Base-by-base conservation (phyloP, 306 rosid genomes). In the Quercus ilex region DNA sequence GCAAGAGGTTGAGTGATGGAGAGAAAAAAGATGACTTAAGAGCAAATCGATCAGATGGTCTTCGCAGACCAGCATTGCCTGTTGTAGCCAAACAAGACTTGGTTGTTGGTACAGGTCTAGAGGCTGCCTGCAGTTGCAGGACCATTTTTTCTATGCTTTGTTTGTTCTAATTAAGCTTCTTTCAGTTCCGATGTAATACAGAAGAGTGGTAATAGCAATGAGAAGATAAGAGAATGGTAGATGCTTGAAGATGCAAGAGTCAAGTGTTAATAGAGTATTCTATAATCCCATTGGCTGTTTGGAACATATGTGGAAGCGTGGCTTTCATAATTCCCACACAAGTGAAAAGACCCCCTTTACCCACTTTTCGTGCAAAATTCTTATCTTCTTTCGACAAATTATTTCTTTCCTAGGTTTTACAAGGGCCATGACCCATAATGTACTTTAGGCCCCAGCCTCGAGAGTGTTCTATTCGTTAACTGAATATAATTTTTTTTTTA, bases 11-110 rank as follows among this genome's bases (percentile, higher is more conserved):
- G 35, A 81, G 74, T 4, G 91, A 82, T n/a, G 86, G 84, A 69
- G 87, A 87, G 78, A 92, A 83, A 83, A 81, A 88, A 20, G 92
- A 86, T 11, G 94, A 87, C 70, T 82, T 87, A 3, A 91, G 21
- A 76, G 88, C 81, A 23, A 75, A 82, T 60, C 85, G 77, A 73
- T 84, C 74, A 69, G 76, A 43, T 6, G 72, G 82, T 23, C 26
- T 70, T 60, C 84, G 78, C 17, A 88, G 84, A 25, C 82, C 83
- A 41, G 74, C 90, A 85, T 87, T 85, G 75, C 56, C 25, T 13
- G 59, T 64, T 5, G 90, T 74, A 20, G 82, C 80, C 59, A 79
- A 65, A 13, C 72, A 75, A 30, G 83, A 64, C 3, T 41, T 41
- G 46, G 86, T 31, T 28, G 75, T 38, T 3, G 74, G 53, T 35